Percentiles rank a stretch among this genome's conserved stretches.
Conservation (phyloP, 2,329 filamentous ascomycete species). For the Xylaria hypoxylon region DNA sequence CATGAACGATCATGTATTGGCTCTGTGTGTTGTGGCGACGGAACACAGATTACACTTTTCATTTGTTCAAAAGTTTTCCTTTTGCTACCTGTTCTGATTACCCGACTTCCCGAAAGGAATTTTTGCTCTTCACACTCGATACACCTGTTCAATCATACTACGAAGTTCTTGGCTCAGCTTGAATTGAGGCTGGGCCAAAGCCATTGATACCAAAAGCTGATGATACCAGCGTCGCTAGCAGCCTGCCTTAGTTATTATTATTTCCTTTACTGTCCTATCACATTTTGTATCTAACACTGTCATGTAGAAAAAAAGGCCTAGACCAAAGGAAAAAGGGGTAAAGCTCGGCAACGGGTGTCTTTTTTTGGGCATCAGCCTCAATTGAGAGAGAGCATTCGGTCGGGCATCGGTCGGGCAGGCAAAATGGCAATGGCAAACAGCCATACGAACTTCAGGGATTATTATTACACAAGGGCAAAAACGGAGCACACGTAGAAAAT, state of each 20-base stretch:
- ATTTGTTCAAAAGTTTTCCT: constrained; percentile 32
- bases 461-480: constrained; percentile 14
- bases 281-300: constrained; percentile 34
- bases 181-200: constrained; percentile 4
- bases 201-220: constrained; percentile 16
- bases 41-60: constrained; percentile 23
- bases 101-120: not conserved
- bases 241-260: constrained; percentile 15
- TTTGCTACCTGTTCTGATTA: constrained; percentile 9
- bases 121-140: constrained; percentile 31
- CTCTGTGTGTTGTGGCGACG: constrained; percentile 18
- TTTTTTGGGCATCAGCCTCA: constrained; percentile 33
- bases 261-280: constrained; percentile 30
- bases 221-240: constrained; percentile 16
- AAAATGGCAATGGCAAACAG: constrained; percentile 7
- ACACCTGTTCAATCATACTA: constrained; percentile 34
- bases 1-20: constrained; percentile 30
- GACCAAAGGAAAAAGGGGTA: constrained; percentile 25
- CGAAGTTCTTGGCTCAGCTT: constrained; percentile 17
- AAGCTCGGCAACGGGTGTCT: constrained; percentile 31
- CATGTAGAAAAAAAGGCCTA: constrained; percentile 39
- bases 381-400: constrained; percentile 21
- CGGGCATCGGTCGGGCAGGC: constrained; percentile 32
- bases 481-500: constrained; percentile 26
- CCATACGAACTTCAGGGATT: constrained; percentile 18